phyloP scores from a whole-genome alignment of 352 stramenopile genomes.

The Pythium vanterpoolii region DNA sequence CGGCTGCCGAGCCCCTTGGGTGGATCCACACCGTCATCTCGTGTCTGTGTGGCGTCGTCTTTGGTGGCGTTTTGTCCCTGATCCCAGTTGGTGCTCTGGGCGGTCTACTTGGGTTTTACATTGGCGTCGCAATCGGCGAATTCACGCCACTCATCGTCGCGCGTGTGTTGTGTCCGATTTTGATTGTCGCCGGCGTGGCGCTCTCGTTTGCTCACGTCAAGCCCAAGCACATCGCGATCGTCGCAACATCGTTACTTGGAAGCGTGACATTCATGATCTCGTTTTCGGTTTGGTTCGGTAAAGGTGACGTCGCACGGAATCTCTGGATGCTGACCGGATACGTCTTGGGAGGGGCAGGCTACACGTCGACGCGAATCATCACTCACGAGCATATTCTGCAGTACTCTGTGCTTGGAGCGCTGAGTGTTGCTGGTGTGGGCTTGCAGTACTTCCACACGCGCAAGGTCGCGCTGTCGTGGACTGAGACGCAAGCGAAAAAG shows the following conservation, averaged over 20 bases:
- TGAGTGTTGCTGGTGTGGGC: constrained; percentile 35
- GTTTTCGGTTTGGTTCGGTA: constrained; percentile 65
- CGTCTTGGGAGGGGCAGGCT: constrained; percentile 52
- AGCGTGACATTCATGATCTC: constrained; percentile 63
- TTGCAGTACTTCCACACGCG: constrained; percentile 52
- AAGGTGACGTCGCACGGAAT: constrained; percentile 59
- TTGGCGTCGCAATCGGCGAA: constrained; percentile 53
- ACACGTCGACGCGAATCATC: constrained; percentile 47
- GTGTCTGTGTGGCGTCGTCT: constrained; percentile 64
- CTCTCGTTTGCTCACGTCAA: constrained; percentile 40
- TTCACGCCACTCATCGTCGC: constrained; percentile 64
- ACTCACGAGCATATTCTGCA: constrained; percentile 54
- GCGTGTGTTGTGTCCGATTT: constrained; percentile 47
- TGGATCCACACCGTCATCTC: constrained; percentile 73
- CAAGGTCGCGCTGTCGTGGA: constrained; percentile 32
- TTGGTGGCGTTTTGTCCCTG: constrained; percentile 65
- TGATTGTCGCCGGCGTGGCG: constrained; percentile 41
- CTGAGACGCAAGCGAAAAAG: constrained; percentile 20
- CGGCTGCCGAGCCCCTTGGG: constrained; percentile 30
- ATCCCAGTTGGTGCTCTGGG: constrained; percentile 55
- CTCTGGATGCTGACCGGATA: constrained; percentile 66
- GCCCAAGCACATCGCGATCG: constrained; percentile 59
- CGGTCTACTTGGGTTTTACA: constrained; percentile 64
- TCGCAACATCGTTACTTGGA: constrained; percentile 65
- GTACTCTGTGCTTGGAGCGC: constrained; percentile 47